Percentiles rank a stretch among this genome's conserved stretches.
Conservation (phyloP, 192 early-diverging fungal genomes). For the Hyaloraphidium curvatum region DNA sequence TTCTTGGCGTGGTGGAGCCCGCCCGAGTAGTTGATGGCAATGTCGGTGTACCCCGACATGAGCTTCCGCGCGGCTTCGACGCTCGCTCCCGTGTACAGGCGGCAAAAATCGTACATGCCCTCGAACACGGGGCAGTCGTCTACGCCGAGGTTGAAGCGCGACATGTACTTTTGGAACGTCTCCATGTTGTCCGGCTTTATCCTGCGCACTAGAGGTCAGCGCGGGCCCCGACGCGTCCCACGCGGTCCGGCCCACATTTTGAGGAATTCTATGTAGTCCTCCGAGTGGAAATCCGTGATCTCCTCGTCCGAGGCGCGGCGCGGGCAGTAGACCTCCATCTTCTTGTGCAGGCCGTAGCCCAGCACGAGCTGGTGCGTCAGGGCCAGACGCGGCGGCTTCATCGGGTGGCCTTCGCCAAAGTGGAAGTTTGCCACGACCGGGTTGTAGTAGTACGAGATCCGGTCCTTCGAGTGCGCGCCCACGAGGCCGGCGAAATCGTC, state of each 20-base stretch:
- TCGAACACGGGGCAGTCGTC: slow-evolving; percentile 98
- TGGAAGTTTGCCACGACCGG: slow-evolving; percentile 56
- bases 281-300: slow-evolving; percentile 82
- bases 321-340: slow-evolving; percentile 65
- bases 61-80: slow-evolving; percentile 45
- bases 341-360: slow-evolving; percentile 78
- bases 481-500: too few relatives aligned
- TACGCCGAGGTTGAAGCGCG: slow-evolving; percentile 54
- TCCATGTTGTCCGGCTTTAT: slow-evolving; percentile 29
- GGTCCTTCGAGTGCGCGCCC: slow-evolving; percentile 1
- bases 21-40: slow-evolving; percentile 67
- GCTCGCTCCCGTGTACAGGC: slow-evolving; percentile 73
- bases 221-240: background rate
- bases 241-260: slow-evolving; percentile 13
- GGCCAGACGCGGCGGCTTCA: slow-evolving; percentile 92
- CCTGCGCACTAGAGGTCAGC: slow-evolving; percentile 5
- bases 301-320: slow-evolving; percentile 64
- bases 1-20: slow-evolving; percentile 39
- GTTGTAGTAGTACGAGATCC: slow-evolving; percentile 36
- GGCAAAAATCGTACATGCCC: slow-evolving; percentile 86
- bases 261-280: slow-evolving; percentile 83
- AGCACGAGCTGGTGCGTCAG: slow-evolving; percentile 84
- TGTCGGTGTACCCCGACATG: slow-evolving; percentile 31
- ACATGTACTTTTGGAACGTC: slow-evolving; percentile 17
- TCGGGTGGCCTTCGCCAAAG: slow-evolving; percentile 82